Evolutionary conservation across 2,329 filamentous ascomycete species (phyloP).

Genomic region (Sporothrix mexicana): DNA sequence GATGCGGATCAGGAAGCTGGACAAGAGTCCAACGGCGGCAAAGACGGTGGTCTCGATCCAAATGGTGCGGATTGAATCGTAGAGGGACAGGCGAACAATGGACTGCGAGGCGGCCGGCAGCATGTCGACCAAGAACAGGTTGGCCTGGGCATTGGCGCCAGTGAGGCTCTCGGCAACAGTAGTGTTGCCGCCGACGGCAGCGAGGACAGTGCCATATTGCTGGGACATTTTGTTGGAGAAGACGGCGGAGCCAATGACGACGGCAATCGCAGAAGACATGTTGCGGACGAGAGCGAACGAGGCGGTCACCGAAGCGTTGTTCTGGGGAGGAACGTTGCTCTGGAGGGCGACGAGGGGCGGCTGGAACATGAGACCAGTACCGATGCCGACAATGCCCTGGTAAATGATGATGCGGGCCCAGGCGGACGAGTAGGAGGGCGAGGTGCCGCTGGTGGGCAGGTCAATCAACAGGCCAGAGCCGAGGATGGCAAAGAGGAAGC

Average conservation of each 20-base stretch:
- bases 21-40: constrained; percentile 53
- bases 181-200: constrained; percentile 29
- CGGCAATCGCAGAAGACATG: constrained; percentile 43
- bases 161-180: constrained; percentile 26
- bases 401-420: constrained; percentile 55
- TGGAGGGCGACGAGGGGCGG: constrained; percentile 67
- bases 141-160: constrained; percentile 36
- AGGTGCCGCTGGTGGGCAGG: constrained; percentile 50
- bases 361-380: constrained; percentile 65
- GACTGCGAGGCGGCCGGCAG: constrained; percentile 50
- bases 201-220: constrained; percentile 31
- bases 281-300: constrained; percentile 63
- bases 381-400: constrained; percentile 61
- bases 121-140: constrained; percentile 56
- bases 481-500: constrained; percentile 58
- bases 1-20: constrained; percentile 56
- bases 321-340: constrained; percentile 58
- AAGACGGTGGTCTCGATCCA: constrained; percentile 62
- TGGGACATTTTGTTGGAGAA: constrained; percentile 38
- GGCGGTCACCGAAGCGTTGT: constrained; percentile 66
- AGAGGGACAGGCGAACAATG: constrained; percentile 55
- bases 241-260: constrained; percentile 36
- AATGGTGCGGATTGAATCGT: constrained; percentile 58
- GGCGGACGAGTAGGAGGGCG: constrained; percentile 43
- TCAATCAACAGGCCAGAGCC: constrained; percentile 62